Percentiles rank a stretch among this genome's conserved stretches.
Evolutionary conservation across 495 filamentous ascomycete genomes (phyloP).

Genomic region (Aspergillus avenaceus): DNA sequence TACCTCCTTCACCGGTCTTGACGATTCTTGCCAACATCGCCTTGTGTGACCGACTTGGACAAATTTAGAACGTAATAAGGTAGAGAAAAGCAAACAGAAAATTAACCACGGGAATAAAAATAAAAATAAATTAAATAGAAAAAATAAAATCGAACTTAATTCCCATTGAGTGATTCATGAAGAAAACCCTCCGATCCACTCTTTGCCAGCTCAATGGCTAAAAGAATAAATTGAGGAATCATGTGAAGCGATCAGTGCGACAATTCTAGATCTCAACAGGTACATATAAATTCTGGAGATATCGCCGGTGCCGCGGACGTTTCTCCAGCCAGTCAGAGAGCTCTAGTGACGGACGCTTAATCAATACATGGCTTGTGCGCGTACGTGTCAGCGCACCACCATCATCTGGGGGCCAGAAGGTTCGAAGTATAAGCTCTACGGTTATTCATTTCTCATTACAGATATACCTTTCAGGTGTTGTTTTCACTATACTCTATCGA

Average conservation of each 20-base stretch:
- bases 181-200: neutral
- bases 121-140: neutral
- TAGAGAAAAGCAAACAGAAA: neutral
- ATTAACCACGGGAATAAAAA: neutral
- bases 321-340: neutral
- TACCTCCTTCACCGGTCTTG: neutral
- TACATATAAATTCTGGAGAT: slow-evolving; percentile 5
- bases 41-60: neutral
- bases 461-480: too few relatives aligned
- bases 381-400: neutral
- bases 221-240: slow-evolving; percentile 7
- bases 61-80: neutral
- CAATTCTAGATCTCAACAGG: slow-evolving; percentile 18
- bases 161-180: neutral
- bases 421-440: neutral
- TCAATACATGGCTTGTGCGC: neutral
- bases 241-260: slow-evolving; percentile 21
- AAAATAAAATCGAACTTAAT: neutral
- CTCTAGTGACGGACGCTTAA: neutral
- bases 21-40: neutral
- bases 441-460: too few relatives aligned
- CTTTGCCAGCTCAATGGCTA: neutral
- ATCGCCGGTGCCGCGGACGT: slow-evolving; percentile 3
- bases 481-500: neutral
- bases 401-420: neutral